These are phyloP conservation scores for Yamadazyma trypodendri DNA, from an alignment of 1,139 yeast species.

Conservation along the genomic window DNA sequence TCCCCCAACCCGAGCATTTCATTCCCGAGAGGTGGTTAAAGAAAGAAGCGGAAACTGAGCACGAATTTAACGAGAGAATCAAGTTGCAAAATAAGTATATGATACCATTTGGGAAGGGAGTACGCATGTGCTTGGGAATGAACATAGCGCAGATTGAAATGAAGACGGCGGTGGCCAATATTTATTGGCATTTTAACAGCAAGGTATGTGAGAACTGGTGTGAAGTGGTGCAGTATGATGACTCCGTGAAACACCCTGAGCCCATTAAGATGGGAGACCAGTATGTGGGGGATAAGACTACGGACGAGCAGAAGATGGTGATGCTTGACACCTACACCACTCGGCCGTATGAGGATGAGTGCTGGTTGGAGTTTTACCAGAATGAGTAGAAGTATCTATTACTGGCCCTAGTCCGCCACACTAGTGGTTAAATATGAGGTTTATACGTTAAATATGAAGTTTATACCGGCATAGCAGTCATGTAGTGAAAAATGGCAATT, in stretches of 20 bases:
- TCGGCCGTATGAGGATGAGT: constrained; percentile 49
- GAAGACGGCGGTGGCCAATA: constrained; percentile 53
- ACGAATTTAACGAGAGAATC: constrained; percentile 35
- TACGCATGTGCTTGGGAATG: constrained; percentile 77
- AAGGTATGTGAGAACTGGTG: constrained; percentile 47
- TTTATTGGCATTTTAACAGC: constrained; percentile 49
- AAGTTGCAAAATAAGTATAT: constrained; percentile 50
- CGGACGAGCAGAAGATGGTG: constrained; percentile 48
- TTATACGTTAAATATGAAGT: too few relatives aligned
- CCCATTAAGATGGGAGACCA: constrained; percentile 27
- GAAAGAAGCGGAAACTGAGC: constrained; percentile 29
- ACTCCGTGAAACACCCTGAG: constrained; percentile 10
- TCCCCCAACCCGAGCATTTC: constrained; percentile 51
- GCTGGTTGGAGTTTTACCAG: constrained; percentile 47
- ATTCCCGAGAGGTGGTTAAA: constrained; percentile 64
- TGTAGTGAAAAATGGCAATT: too few relatives aligned
- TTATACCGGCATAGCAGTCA: too few relatives aligned
- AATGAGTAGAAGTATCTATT: too few relatives aligned
- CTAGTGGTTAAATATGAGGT: too few relatives aligned
- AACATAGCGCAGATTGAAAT: constrained; percentile 66
- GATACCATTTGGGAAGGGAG: constrained; percentile 73
- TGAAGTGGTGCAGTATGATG: constrained; percentile 20
- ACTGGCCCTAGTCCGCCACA: too few relatives aligned
- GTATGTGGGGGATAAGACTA: constrained; percentile 18
- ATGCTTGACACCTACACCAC: constrained; percentile 56